Evolutionary conservation across 805 yeast species (phyloP).

Genomic region (Barnettozyma californica): DNA sequence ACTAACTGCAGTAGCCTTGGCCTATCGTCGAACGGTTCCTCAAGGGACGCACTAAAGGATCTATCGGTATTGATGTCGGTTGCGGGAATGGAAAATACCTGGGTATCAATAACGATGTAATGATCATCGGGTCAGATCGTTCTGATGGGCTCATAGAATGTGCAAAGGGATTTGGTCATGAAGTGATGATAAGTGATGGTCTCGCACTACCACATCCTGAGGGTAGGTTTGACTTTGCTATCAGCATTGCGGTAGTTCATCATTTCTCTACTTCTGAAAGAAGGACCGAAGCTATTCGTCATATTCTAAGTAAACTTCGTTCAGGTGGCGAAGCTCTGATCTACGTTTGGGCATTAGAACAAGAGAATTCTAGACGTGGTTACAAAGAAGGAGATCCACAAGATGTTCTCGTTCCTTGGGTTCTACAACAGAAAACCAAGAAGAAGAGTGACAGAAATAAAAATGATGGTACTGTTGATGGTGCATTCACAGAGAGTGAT

Average conservation of each 20-base stretch:
- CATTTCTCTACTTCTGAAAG: slow-evolving; percentile 87
- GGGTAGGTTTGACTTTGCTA: slow-evolving; percentile 65
- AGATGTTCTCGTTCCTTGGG: slow-evolving; percentile 97
- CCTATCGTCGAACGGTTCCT: slow-evolving; percentile 83
- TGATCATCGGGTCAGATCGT: slow-evolving; percentile 67
- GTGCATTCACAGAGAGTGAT: neutral
- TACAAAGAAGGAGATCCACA: slow-evolving; percentile 89
- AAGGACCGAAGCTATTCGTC: slow-evolving; percentile 67
- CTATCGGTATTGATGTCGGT: slow-evolving; percentile 88
- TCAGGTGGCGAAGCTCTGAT: slow-evolving; percentile 66
- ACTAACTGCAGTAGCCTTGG: slow-evolving; percentile 61
- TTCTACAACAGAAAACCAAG: slow-evolving; percentile 38
- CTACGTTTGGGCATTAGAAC: slow-evolving; percentile 97
- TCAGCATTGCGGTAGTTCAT: slow-evolving; percentile 92
- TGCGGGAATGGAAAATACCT: slow-evolving; percentile 97
- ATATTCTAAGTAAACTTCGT: slow-evolving; percentile 56
- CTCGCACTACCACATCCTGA: slow-evolving; percentile 53
- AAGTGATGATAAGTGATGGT: slow-evolving; percentile 79
- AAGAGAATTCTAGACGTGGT: slow-evolving; percentile 80
- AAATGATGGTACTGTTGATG: neutral
- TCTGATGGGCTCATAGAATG: slow-evolving; percentile 65
- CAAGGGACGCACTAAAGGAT: slow-evolving; percentile 39
- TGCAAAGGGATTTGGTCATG: slow-evolving; percentile 45
- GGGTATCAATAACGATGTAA: slow-evolving; percentile 61
- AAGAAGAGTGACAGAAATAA: slow-evolving; percentile 9